phyloP scores from a whole-genome alignment of 176 grass and related monocot genomes.

The Secale cereale region DNA sequence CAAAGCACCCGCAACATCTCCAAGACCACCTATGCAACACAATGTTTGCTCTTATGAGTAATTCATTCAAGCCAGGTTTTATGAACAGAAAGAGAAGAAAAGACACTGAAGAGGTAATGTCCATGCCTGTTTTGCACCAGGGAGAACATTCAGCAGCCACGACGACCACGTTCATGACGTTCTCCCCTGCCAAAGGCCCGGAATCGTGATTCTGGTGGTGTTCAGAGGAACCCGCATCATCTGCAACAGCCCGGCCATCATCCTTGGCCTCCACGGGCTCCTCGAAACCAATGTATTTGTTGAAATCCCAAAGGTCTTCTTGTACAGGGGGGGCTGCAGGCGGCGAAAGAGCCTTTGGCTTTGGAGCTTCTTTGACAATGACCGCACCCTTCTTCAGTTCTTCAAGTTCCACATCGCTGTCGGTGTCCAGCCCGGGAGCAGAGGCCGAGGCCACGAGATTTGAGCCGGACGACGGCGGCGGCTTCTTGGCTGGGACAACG shows the following conservation, averaged over 20 bases:
- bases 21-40: slow-evolving; percentile 74
- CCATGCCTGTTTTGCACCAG: slow-evolving; percentile 89
- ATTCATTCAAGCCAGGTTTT: neutral
- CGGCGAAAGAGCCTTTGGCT: neutral
- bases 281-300: slow-evolving; percentile 32
- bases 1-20: slow-evolving; percentile 86
- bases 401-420: neutral
- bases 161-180: slow-evolving; percentile 93
- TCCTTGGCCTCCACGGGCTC: slow-evolving; percentile 13
- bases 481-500: neutral
- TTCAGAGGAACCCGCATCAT: slow-evolving; percentile 32
- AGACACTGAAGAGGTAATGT: neutral
- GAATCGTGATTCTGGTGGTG: slow-evolving; percentile 37
- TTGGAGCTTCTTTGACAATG: neutral
- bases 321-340: neutral
- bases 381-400: neutral
- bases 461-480: neutral
- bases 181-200: slow-evolving; percentile 71
- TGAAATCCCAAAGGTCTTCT: slow-evolving; percentile 32
- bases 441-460: neutral
- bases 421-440: neutral
- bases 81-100: neutral
- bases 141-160: slow-evolving; percentile 88
- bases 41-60: slow-evolving; percentile 7
- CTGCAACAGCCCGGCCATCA: neutral